Conservation (phyloP, 2,329 filamentous ascomycete genomes). For the Colletotrichum sp. region DNA sequence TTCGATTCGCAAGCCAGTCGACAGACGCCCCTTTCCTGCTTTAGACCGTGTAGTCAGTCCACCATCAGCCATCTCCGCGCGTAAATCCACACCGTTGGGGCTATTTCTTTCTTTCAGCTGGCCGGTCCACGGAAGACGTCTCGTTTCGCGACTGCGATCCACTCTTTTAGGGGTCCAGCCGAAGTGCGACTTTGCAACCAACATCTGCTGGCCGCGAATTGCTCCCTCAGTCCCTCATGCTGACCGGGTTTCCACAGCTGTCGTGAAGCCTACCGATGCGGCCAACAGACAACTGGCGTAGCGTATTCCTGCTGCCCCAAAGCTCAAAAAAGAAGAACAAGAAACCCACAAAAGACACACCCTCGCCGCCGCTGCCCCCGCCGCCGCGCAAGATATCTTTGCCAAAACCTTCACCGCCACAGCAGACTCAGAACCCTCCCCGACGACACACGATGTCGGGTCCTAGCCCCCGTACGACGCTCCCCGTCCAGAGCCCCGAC, state of each 20-base stretch:
- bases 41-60: conserved; percentile 10
- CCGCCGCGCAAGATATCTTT: neutral
- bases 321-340: conserved; percentile 19
- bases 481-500: conserved; percentile 38
- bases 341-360: neutral
- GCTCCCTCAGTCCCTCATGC: conserved; percentile 2
- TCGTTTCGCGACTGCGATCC: neutral
- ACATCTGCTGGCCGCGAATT: neutral
- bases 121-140: neutral
- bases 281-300: conserved; percentile 16
- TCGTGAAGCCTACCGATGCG: conserved; percentile 6
- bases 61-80: neutral
- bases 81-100: neutral
- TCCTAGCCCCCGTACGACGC: conserved; percentile 25
- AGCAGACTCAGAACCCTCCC: neutral
- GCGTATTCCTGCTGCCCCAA: conserved; percentile 15
- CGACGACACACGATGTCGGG: conserved; percentile 16
- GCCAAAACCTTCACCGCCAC: neutral
- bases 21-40: neutral
- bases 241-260: neutral
- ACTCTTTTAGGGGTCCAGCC: neutral
- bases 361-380: neutral
- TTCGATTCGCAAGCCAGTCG: neutral
- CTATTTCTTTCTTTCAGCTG: neutral
- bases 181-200: neutral